Percentiles rank a stretch among this genome's conserved stretches.
Evolutionary conservation across 257 asterid genomes (phyloP).

Genomic region (Phtheirospermum japonicum): DNA sequence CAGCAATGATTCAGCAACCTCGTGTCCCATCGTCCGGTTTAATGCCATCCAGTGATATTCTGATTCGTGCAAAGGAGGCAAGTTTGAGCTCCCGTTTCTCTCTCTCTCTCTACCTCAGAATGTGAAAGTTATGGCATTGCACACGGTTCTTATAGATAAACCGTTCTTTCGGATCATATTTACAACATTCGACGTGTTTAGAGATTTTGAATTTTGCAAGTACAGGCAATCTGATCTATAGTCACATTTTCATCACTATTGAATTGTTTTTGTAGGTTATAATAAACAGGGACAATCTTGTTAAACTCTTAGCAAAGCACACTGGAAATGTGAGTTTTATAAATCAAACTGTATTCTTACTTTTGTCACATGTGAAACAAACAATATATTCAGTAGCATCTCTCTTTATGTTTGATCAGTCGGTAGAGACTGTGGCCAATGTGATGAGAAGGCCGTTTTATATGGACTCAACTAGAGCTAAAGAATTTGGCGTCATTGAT

Average conservation of each 20-base stretch:
- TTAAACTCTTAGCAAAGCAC: constrained; percentile 76
- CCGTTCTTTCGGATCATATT: constrained; percentile 17
- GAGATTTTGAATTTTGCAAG: background rate
- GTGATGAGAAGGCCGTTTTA: constrained; percentile 69
- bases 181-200: constrained; percentile 3
- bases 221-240: background rate
- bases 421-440: constrained; percentile 63
- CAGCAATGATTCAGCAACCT: constrained; percentile 95
- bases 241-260: constrained; percentile 14
- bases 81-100: constrained; percentile 32
- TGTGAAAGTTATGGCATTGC: background rate
- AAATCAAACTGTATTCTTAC: background rate
- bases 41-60: constrained; percentile 85
- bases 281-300: constrained; percentile 63
- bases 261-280: constrained; percentile 52
- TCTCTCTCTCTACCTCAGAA: constrained; percentile 8
- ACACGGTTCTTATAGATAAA: constrained; percentile 1
- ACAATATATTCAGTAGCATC: constrained; percentile 7
- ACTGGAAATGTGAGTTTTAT: constrained; percentile 77
- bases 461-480: constrained; percentile 73
- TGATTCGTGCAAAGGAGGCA: constrained; percentile 86
- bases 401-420: constrained; percentile 39
- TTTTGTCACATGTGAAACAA: constrained; percentile 21
- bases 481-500: constrained; percentile 83
- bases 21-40: constrained; percentile 82